Conservation (phyloP, 768 basidiomycete species). For the Daedalea quercina region DNA sequence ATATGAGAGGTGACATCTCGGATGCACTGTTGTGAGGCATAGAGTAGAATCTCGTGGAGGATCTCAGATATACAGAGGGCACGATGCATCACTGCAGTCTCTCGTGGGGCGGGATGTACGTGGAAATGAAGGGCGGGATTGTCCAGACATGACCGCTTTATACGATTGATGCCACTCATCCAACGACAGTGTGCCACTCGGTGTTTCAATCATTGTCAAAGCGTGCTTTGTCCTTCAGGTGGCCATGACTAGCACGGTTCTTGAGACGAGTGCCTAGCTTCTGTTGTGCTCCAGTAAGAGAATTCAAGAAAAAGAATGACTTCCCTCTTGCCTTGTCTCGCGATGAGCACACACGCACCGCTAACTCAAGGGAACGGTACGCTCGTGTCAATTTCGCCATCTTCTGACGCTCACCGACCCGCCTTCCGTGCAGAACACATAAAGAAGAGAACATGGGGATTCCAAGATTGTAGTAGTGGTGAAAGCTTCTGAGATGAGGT, state of each 20-base stretch:
- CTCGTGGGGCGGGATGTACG: not conserved
- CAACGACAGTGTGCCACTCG: not conserved
- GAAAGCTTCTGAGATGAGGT: too few species aligned
- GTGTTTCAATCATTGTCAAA: not conserved
- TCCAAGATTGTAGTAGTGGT: too few species aligned
- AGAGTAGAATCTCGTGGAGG: not conserved
- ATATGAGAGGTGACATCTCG: not conserved
- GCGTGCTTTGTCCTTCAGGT: not conserved
- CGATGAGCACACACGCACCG: too few species aligned
- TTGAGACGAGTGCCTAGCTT: too few species aligned
- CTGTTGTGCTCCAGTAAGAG: too few species aligned
- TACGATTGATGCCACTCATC: not conserved
- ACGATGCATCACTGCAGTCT: not conserved
- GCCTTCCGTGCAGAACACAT: too few species aligned
- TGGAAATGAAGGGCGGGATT: not conserved
- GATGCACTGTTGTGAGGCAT: not conserved
- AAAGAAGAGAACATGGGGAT: too few species aligned
- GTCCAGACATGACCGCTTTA: not conserved
- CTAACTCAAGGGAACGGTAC: too few species aligned
- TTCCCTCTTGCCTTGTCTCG: too few species aligned
- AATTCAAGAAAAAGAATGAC: too few species aligned
- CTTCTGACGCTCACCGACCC: too few species aligned
- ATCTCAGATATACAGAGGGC: not conserved
- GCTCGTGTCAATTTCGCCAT: too few species aligned
- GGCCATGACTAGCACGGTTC: not conserved